Evolutionary conservation across 768 basidiomycete species (phyloP).

Genomic region (Mycena albidolilacea): DNA sequence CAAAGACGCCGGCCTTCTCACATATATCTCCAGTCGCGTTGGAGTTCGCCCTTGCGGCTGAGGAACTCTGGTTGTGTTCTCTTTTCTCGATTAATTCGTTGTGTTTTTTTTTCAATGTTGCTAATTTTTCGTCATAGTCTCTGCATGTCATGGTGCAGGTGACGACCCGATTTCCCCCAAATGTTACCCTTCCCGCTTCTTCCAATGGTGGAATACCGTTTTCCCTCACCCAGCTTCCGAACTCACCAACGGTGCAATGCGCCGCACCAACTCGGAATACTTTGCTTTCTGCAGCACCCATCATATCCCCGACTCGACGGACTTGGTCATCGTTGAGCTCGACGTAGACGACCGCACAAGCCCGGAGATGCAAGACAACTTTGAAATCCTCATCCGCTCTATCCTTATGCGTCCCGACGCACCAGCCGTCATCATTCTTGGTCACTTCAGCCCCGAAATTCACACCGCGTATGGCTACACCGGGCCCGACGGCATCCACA

Average conservation of each 20-base stretch:
- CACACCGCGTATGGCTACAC: constrained; percentile 86
- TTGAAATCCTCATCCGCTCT: constrained; percentile 94
- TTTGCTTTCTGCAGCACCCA: constrained; percentile 95
- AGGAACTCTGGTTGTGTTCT: no score
- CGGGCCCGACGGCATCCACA: constrained; percentile 93
- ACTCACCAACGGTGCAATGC: constrained; percentile 96
- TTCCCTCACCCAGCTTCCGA: constrained; percentile 99
- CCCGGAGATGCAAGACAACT: constrained; percentile 80
- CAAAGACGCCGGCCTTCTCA: no score
- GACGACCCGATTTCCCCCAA: constrained; percentile 87
- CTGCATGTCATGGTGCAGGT: constrained; percentile 94
- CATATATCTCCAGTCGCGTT: no score
- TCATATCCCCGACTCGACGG: constrained; percentile 94
- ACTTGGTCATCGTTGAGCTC: constrained; percentile 95
- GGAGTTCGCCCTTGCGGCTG: no score
- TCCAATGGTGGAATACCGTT: constrained; percentile 97
- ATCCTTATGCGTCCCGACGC: constrained; percentile 91
- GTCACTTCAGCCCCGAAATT: constrained; percentile 92
- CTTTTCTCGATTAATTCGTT: no score
- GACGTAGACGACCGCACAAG: constrained; percentile 91
- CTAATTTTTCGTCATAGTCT: constrained; percentile 67
- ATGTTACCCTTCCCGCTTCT: constrained; percentile 96
- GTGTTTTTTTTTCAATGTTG: not conserved
- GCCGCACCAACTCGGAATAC: constrained; percentile 92
- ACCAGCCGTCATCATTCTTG: constrained; percentile 94